Evolutionary conservation across 257 asterid species (phyloP).

Genomic region (Gentiana dahurica): DNA sequence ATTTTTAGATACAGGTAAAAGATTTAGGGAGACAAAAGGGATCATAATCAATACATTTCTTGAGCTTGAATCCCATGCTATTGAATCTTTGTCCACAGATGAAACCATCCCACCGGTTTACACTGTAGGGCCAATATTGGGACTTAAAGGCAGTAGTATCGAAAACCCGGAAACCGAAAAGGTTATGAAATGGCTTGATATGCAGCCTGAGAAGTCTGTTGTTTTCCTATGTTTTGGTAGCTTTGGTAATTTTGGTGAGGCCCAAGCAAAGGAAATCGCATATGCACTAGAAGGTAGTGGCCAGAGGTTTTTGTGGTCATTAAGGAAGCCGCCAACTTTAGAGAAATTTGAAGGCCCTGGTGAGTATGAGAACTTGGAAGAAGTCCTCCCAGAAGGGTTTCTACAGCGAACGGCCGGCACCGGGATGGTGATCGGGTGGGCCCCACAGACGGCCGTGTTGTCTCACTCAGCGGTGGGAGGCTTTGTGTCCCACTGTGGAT

Average conservation of each 20-base stretch:
- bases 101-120: conserved; percentile 22
- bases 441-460: conserved; percentile 19
- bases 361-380: conserved; percentile 11
- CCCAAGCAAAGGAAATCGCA: conserved; percentile 21
- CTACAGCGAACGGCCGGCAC: conserved; percentile 12
- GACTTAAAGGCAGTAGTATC: neutral
- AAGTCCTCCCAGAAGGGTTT: conserved; percentile 27
- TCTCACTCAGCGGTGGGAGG: conserved; percentile 28
- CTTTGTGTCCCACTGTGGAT: conserved; percentile 30
- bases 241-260: neutral
- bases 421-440: conserved; percentile 30
- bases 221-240: conserved; percentile 27
- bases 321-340: conserved; percentile 10
- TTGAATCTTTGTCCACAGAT: conserved; percentile 13
- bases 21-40: conserved; percentile 7
- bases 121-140: conserved; percentile 25
- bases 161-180: neutral
- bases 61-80: conserved; percentile 21
- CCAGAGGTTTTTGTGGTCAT: conserved; percentile 3
- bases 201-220: neutral
- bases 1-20: neutral
- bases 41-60: conserved; percentile 23
- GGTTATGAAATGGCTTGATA: conserved; percentile 26
- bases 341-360: neutral
- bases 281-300: conserved; percentile 12